Percentiles rank a stretch among this genome's conserved stretches.
These are phyloP conservation scores for Hymenoscyphus salicellus DNA, from an alignment of 2,329 filamentous ascomycete species.

Conservation along the genomic window DNA sequence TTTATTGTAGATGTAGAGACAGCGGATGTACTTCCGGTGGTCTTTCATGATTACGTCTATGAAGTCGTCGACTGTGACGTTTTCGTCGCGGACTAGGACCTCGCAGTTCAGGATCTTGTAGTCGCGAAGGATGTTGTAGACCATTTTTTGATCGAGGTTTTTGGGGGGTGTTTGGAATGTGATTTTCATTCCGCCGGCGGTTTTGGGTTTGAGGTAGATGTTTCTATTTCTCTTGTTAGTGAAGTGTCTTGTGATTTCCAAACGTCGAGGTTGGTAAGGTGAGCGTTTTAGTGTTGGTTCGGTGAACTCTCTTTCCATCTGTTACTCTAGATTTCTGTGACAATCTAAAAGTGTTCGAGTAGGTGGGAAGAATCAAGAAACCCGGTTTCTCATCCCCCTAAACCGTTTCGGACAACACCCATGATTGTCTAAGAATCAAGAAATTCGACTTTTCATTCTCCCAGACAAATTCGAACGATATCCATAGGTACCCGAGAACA, in stretches of 20 bases:
- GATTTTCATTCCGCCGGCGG: slow-evolving; percentile 97
- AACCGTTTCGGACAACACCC: no score
- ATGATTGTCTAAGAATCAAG: not conserved
- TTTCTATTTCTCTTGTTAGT: slow-evolving; percentile 55
- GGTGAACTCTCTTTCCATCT: no score
- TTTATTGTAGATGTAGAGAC: slow-evolving; percentile 99
- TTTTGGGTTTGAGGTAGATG: slow-evolving; percentile 95
- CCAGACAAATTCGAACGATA: no score
- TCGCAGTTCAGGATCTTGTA: slow-evolving; percentile 99
- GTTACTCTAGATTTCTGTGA: no score
- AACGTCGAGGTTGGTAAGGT: no score
- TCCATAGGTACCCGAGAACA: not conserved
- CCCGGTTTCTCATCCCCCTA: no score
- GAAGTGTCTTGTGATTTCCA: not conserved
- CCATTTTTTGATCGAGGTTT: slow-evolving; percentile 92
- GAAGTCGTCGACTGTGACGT: slow-evolving; percentile 94
- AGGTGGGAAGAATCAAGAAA: no score
- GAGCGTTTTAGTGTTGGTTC: no score
- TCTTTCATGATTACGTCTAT: slow-evolving; percentile 99
- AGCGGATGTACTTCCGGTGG: slow-evolving; percentile 92
- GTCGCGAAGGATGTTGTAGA: slow-evolving; percentile 94
- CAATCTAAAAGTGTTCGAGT: no score
- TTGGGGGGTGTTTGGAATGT: slow-evolving; percentile 90
- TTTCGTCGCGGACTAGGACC: slow-evolving; percentile 89
- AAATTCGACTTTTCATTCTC: no score